phyloP scores from a whole-genome alignment of 805 yeast genomes.

The Ogataea polymorpha region DNA sequence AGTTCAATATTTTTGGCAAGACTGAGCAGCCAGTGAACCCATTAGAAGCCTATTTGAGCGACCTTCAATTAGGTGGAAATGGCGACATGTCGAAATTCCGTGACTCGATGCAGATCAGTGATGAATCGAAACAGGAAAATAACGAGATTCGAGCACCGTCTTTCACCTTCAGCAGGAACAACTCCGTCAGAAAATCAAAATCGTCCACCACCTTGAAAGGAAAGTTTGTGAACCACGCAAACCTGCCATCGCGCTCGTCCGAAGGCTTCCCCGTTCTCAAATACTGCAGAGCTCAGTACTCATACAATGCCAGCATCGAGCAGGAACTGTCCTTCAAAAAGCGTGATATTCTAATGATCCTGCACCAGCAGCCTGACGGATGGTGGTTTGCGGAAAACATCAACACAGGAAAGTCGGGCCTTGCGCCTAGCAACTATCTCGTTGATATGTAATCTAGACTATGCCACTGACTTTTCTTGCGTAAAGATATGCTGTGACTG shows the following conservation, averaged over 20 bases:
- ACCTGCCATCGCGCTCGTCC: slow-evolving; percentile 45
- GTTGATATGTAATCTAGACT: slow-evolving; percentile 29
- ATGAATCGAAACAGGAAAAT: slow-evolving; percentile 1
- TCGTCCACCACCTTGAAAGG: slow-evolving; percentile 28
- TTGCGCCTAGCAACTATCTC: slow-evolving; percentile 62
- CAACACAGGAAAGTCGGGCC: slow-evolving; percentile 44
- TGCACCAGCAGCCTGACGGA: slow-evolving; percentile 62
- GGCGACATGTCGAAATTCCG: slow-evolving; percentile 39
- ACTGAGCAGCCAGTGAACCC: slow-evolving; percentile 40
- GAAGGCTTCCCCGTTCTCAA: slow-evolving; percentile 54
- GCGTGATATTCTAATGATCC: slow-evolving; percentile 51
- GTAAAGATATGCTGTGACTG: slow-evolving; percentile 44
- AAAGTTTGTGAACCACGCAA: slow-evolving; percentile 21
- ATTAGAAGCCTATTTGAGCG: slow-evolving; percentile 51
- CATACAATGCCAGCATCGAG: slow-evolving; percentile 56
- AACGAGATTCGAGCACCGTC: not conserved
- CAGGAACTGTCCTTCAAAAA: slow-evolving; percentile 59
- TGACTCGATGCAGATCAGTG: slow-evolving; percentile 30
- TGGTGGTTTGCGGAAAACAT: slow-evolving; percentile 72
- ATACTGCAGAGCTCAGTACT: slow-evolving; percentile 54
- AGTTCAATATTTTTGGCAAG: slow-evolving; percentile 15
- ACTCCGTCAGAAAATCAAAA: slow-evolving; percentile 28
- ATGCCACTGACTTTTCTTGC: slow-evolving; percentile 42
- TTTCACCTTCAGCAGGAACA: slow-evolving; percentile 3
- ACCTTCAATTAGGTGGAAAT: slow-evolving; percentile 39